Conservation (phyloP, 768 basidiomycete species). For the Suillus ampliporus region DNA sequence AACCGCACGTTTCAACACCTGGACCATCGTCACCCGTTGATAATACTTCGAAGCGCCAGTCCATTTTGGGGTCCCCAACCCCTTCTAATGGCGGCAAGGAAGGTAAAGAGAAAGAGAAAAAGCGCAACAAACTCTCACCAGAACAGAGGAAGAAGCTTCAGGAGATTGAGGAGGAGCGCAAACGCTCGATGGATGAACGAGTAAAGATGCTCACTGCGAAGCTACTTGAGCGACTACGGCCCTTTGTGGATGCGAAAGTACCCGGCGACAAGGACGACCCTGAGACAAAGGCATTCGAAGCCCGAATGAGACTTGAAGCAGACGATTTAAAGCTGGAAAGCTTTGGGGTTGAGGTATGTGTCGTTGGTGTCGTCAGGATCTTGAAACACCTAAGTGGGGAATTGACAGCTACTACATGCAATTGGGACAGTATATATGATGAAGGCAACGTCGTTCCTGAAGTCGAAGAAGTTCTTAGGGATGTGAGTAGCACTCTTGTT, state of each 20-base stretch:
- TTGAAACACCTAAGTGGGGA: neutral
- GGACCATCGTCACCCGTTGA: slow-evolving; percentile 26
- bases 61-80: slow-evolving; percentile 21
- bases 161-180: slow-evolving; percentile 81
- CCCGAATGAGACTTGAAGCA: slow-evolving; percentile 79
- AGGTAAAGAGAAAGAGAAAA: slow-evolving; percentile 48
- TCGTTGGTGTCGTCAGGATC: neutral
- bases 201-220: slow-evolving; percentile 77
- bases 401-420: slow-evolving; percentile 75
- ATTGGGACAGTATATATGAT: slow-evolving; percentile 92
- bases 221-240: slow-evolving; percentile 82
- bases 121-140: slow-evolving; percentile 62
- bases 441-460: slow-evolving; percentile 91
- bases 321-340: slow-evolving; percentile 97
- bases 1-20: slow-evolving; percentile 13
- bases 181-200: slow-evolving; percentile 79
- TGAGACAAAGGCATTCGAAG: slow-evolving; percentile 82
- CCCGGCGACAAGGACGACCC: slow-evolving; percentile 83
- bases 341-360: slow-evolving; percentile 90
- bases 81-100: slow-evolving; percentile 28
- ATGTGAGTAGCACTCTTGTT: slow-evolving; percentile 58
- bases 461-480: slow-evolving; percentile 89
- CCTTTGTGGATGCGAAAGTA: slow-evolving; percentile 88
- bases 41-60: slow-evolving; percentile 21
- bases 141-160: slow-evolving; percentile 88